Evolutionary conservation across 257 asterid species (phyloP), one percentile per base, ranked within the genome.

Genomic region (Solanum virginianum): DNA sequence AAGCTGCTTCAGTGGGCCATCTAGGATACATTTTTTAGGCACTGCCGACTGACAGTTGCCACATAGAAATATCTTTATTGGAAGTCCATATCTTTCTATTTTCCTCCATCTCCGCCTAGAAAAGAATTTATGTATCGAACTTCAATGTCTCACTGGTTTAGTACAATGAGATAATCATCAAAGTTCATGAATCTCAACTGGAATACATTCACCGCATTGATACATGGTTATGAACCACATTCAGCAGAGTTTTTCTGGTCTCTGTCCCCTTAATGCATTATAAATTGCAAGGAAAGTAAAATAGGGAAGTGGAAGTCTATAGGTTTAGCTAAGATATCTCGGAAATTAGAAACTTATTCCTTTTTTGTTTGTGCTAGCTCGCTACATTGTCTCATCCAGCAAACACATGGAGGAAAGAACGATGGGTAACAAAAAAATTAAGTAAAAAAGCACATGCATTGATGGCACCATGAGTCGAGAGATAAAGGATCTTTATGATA

Each of bases 11-110:
- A 18, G 69, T 56, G 7, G 88, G 88, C 79, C 86, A 17, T 47
- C 84, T 86, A 24, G 89, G 89, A 82, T 88, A 88, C 24, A 82
- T 71, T 77, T 86, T 84, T 55, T 71, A 24, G 69, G 68, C 84
- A 60, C 69, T 84, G 15, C 85, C 83, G 17, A 84, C 59, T 12
- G 82, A 80, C 84, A 88, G 69, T 75, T 86, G 88, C 90, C 89
- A 86, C 89, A 88, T 75, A 72, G 86, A 24, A 26, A 65, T 32
- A 32, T 65, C 71, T 65, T 26, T 10, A 65, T 65, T 65, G 20
- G 7, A 65, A 17, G 20, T 65, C 20, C 71, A 26, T 65, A 65
- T 65, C 41, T 26, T 65, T 65, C 6, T 3, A 13, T 24, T 65
- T 13, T 26, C 71, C 6, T 65, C 71, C 3, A 13, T 65, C 18